Percentiles rank a stretch among this genome's conserved stretches.
Evolutionary conservation across 768 basidiomycete genomes (phyloP).

Genomic region (Termitomyces bulborhizus): DNA sequence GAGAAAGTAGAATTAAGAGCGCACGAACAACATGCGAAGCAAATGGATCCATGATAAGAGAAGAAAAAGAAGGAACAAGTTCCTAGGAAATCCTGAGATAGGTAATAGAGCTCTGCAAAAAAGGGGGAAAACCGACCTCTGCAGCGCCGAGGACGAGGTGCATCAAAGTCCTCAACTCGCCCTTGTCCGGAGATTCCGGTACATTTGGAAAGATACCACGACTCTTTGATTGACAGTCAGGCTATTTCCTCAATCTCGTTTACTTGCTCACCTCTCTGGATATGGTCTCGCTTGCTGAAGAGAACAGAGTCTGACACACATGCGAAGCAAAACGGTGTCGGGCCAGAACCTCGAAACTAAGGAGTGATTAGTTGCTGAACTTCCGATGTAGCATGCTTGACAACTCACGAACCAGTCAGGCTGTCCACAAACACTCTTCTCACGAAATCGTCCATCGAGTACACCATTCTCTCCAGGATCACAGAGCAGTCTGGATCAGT

Average conservation of each 20-base stretch:
- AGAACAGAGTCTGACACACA: constrained; percentile 87
- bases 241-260: neutral
- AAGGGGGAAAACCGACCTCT: constrained; percentile 39
- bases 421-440: constrained; percentile 86
- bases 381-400: neutral
- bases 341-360: constrained; percentile 56
- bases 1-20: constrained; percentile 71
- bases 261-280: constrained; percentile 53
- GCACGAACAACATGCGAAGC: constrained; percentile 88
- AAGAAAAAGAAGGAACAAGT: constrained; percentile 54
- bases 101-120: neutral
- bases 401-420: constrained; percentile 77
- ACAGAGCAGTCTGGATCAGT: constrained; percentile 93
- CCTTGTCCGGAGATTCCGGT: constrained; percentile 42
- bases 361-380: neutral
- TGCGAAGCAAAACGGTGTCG: constrained; percentile 92
- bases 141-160: constrained; percentile 59
- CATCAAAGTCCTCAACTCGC: constrained; percentile 63
- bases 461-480: constrained; percentile 81
- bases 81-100: constrained; percentile 41
- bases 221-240: constrained; percentile 27
- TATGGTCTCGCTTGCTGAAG: constrained; percentile 56
- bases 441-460: constrained; percentile 97
- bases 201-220: constrained; percentile 47
- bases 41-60: constrained; percentile 77